A percentile compares a stretch with the other conserved stretches of the same genome.
Evolutionary conservation across 2,329 filamentous ascomycete genomes (phyloP).

Genomic region (Madurella mycetomatis): DNA sequence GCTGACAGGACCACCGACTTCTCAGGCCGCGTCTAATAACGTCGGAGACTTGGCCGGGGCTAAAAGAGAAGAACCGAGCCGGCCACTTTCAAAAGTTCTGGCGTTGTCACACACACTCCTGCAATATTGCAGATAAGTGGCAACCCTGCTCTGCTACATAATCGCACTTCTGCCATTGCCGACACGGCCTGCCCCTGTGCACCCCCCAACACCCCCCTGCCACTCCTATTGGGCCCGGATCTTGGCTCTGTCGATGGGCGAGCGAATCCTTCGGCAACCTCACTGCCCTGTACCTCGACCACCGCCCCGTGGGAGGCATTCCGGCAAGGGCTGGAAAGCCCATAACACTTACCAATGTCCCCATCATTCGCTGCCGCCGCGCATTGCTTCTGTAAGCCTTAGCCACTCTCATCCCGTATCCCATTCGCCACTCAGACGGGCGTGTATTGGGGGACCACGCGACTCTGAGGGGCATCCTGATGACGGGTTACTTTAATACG

Average conservation of each 20-base stretch:
- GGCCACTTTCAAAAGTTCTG: conserved; percentile 1
- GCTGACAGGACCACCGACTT: too few relatives aligned
- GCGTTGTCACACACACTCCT: conserved; percentile 13
- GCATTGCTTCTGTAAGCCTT: not conserved
- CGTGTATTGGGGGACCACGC: not conserved
- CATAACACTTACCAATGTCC: conserved; percentile 8
- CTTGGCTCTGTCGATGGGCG: conserved; percentile 3
- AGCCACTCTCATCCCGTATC: conserved; percentile 9
- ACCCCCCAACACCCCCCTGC: conserved; percentile 11
- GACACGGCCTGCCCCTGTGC: conserved; percentile 9
- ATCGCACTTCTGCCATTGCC: conserved; percentile 12
- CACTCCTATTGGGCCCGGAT: conserved; percentile 16
- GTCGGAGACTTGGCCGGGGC: conserved; percentile 1
- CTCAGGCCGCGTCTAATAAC: not conserved
- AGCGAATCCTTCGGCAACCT: conserved; percentile 15
- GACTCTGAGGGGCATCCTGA: not conserved
- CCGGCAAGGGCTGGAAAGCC: not conserved
- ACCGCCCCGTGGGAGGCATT: not conserved
- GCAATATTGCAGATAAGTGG: conserved; percentile 11
- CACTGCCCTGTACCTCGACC: not conserved
- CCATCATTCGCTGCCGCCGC: not conserved
- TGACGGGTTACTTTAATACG: not conserved
- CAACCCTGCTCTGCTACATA: conserved; percentile 10
- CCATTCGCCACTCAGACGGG: conserved; percentile 9
- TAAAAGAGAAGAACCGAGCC: not conserved